phyloP scores from a whole-genome alignment of 768 basidiomycete genomes.

The Roridomyces roridus region DNA sequence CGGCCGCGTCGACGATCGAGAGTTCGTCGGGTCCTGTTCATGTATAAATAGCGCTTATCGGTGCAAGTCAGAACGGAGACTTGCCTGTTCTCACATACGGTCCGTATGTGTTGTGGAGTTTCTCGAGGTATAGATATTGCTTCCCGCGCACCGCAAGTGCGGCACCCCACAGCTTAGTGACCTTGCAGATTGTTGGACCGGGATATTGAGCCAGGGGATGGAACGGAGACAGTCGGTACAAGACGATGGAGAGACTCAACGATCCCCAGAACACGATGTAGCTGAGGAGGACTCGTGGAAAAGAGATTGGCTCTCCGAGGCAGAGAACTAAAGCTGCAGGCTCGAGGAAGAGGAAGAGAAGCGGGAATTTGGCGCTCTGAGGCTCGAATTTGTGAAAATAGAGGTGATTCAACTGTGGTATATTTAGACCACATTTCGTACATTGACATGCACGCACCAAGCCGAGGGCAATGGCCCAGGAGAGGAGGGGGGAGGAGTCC shows the following conservation, averaged over 20 bases:
- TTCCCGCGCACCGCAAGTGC: conserved; percentile 13
- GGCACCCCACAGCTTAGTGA: conserved; percentile 40
- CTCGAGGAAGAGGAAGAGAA: too few relatives aligned
- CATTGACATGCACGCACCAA: too few relatives aligned
- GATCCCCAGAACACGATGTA: too few relatives aligned
- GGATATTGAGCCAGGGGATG: conserved; percentile 44
- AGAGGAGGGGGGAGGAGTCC: too few relatives aligned
- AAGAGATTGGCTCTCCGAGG: too few relatives aligned
- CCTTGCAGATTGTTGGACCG: conserved; percentile 38
- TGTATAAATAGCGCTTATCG: not conserved
- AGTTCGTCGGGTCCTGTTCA: not conserved
- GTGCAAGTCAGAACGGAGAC: not conserved
- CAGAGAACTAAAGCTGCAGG: too few relatives aligned
- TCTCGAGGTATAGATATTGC: conserved; percentile 26
- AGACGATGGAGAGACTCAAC: conserved; percentile 28
- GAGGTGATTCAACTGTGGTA: too few relatives aligned
- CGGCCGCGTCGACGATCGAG: not conserved
- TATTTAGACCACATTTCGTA: too few relatives aligned
- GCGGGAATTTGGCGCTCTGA: too few relatives aligned
- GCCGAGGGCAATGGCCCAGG: too few relatives aligned
- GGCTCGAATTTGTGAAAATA: too few relatives aligned
- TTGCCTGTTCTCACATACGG: conserved; percentile 35
- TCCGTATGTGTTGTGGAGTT: conserved; percentile 36
- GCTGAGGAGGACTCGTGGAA: too few relatives aligned
- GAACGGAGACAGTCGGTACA: conserved; percentile 44